Conservation (phyloP, 2,329 filamentous ascomycete species). For the Elsinoe batatas region DNA sequence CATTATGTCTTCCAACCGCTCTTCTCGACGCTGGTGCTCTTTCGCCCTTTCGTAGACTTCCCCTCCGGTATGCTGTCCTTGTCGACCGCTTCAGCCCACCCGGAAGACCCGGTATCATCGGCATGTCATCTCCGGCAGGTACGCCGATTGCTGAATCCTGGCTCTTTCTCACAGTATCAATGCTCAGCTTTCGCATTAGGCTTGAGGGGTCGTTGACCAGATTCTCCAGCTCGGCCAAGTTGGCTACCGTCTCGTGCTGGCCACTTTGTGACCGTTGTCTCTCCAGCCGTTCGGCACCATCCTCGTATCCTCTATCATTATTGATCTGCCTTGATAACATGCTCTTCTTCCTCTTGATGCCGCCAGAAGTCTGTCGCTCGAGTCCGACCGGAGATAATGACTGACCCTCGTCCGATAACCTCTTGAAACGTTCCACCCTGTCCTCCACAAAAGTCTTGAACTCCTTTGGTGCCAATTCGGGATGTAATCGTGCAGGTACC, state of each 20-base stretch:
- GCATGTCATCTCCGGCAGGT: constrained; percentile 57
- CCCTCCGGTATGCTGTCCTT: constrained; percentile 80
- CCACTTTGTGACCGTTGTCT: constrained; percentile 52
- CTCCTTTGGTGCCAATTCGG: constrained; percentile 86
- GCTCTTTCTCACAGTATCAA: constrained; percentile 36
- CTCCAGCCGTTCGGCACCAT: constrained; percentile 72
- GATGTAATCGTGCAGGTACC: constrained; percentile 90
- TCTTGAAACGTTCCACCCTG: constrained; percentile 78
- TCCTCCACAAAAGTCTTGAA: constrained; percentile 97
- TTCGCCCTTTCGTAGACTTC: constrained; percentile 73
- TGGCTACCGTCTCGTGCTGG: constrained; percentile 36
- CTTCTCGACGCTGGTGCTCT: constrained; percentile 67
- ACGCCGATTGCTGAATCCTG: constrained; percentile 32
- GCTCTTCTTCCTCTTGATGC: constrained; percentile 77
- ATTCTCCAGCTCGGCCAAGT: constrained; percentile 61
- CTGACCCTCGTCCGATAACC: constrained; percentile 63
- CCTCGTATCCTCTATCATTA: constrained; percentile 62
- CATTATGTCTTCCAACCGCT: constrained; percentile 51
- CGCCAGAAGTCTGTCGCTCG: constrained; percentile 45
- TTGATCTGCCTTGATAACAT: constrained; percentile 92
- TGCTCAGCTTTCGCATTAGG: constrained; percentile 60
- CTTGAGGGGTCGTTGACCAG: constrained; percentile 71
- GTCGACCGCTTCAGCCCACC: constrained; percentile 81
- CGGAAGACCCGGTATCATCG: constrained; percentile 69
- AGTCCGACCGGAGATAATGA: constrained; percentile 49